A percentile compares a stretch with the other conserved stretches of the same genome.
Conservation (phyloP, 768 basidiomycete species). For the Hygrophorus russula region DNA sequence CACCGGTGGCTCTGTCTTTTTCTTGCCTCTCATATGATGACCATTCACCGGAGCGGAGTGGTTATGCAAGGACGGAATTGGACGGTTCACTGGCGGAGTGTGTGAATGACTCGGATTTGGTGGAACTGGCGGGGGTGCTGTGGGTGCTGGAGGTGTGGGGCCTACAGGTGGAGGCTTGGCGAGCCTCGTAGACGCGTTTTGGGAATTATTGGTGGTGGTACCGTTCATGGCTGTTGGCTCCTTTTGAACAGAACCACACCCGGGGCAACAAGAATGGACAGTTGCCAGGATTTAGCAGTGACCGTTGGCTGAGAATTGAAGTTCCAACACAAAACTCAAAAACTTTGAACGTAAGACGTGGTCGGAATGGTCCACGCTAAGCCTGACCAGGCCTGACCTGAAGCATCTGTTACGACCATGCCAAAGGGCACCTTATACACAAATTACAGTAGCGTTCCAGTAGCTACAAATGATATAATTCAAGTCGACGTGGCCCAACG, state of each 20-base stretch:
- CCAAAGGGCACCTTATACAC: too few species aligned
- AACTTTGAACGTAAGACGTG: too few species aligned
- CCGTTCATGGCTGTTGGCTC: slow-evolving; percentile 23
- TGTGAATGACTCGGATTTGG: slow-evolving; percentile 36
- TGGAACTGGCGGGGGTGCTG: slow-evolving; percentile 43
- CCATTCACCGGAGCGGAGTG: slow-evolving; percentile 15
- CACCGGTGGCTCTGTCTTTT: slow-evolving; percentile 58
- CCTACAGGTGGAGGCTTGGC: slow-evolving; percentile 7
- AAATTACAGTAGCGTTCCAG: too few species aligned
- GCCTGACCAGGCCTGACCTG: slow-evolving; percentile 24
- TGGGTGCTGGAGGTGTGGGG: slow-evolving; percentile 46
- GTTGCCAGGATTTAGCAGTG: neutral
- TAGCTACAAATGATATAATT: too few species aligned
- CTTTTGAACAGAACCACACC: slow-evolving; percentile 17
- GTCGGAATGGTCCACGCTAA: too few species aligned
- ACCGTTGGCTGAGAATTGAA: too few species aligned
- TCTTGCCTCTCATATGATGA: slow-evolving; percentile 39
- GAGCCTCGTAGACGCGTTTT: slow-evolving; percentile 4
- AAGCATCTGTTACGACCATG: too few species aligned
- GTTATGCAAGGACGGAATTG: slow-evolving; percentile 12
- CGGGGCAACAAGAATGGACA: slow-evolving; percentile 34
- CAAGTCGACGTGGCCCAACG: slow-evolving; percentile 18
- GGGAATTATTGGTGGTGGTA: neutral
- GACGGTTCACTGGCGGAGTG: slow-evolving; percentile 17
- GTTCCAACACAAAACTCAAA: too few species aligned